Conservation (phyloP, 78 protist genomes). For the Creolimax fragrantissima region DNA sequence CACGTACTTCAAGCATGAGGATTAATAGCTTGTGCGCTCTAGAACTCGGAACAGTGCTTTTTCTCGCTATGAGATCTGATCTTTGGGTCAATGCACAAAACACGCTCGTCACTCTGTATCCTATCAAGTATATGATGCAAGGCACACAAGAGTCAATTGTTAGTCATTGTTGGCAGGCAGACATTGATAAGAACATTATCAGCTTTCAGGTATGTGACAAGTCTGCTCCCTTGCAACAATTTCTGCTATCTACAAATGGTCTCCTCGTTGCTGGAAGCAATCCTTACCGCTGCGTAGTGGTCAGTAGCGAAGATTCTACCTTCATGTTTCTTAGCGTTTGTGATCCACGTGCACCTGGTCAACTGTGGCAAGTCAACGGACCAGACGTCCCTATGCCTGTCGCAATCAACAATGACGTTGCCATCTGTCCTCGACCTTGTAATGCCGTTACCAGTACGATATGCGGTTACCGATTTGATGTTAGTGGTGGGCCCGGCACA, state of each 20-base stretch:
- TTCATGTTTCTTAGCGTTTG: not conserved
- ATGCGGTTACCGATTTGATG: not conserved
- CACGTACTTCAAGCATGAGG: no score
- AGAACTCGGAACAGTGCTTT: no score
- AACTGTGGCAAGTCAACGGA: not conserved
- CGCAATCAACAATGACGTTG: not conserved
- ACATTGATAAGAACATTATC: not conserved
- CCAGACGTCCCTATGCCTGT: not conserved
- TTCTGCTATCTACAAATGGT: not conserved
- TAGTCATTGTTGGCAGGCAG: not conserved
- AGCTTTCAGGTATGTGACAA: not conserved
- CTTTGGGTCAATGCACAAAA: no score
- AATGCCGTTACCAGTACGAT: not conserved
- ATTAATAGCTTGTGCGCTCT: no score
- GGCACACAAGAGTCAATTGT: not conserved
- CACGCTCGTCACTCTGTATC: not conserved
- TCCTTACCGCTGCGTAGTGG: not conserved
- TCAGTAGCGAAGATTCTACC: not conserved
- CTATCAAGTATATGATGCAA: not conserved
- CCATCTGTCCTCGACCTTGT: not conserved
- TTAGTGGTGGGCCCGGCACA: not conserved
- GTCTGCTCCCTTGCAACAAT: not conserved
- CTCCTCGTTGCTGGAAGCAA: not conserved
- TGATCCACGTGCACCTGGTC: not conserved
- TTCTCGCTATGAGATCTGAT: no score